Percentiles rank a stretch among this genome's conserved stretches.
Evolutionary conservation across 1,284 basidiomycete species (phyloP).

Genomic region (Megacollybia platyphylla): DNA sequence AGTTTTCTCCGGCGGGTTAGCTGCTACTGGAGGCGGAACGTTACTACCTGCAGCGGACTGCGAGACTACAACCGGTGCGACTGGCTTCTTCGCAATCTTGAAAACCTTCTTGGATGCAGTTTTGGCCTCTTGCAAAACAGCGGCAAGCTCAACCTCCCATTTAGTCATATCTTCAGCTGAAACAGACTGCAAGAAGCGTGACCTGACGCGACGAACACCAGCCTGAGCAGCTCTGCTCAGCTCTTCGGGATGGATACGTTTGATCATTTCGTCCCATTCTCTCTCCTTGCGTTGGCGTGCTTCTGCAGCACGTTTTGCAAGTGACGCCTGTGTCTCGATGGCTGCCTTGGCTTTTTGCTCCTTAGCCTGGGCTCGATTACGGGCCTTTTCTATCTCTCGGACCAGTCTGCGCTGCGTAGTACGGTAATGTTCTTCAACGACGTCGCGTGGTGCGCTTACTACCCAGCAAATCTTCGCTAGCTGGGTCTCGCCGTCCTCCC

Average conservation of each 20-base stretch:
- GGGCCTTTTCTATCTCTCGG: conserved; percentile 29
- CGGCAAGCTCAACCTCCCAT: conserved; percentile 50
- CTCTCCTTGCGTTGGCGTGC: conserved; percentile 40
- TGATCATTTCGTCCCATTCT: conserved; percentile 51
- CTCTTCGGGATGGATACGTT: conserved; percentile 36
- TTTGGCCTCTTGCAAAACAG: conserved; percentile 42
- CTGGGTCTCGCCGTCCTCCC: conserved; percentile 22
- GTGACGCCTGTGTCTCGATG: conserved; percentile 26
- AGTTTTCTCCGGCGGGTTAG: conserved; percentile 35
- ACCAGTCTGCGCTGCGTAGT: conserved; percentile 23
- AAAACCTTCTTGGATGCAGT: conserved; percentile 31
- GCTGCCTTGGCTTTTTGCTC: conserved; percentile 22
- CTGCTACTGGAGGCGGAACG: conserved; percentile 20
- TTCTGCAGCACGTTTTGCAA: conserved; percentile 46
- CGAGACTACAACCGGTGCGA: conserved; percentile 8
- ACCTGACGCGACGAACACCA: conserved; percentile 39
- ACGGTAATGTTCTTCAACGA: conserved; percentile 33
- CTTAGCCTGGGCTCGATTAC: conserved; percentile 14
- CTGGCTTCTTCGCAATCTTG: conserved; percentile 14
- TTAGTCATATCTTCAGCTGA: conserved; percentile 31
- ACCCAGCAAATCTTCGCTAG: conserved; percentile 38
- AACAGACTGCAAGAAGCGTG: conserved; percentile 43
- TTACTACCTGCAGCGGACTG: conserved; percentile 7
- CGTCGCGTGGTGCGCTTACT: conserved; percentile 40
- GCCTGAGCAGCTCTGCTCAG: conserved; percentile 31